Base-by-base conservation (phyloP, 148 eudicot species). In the Fagopyrum homotropicum region DNA sequence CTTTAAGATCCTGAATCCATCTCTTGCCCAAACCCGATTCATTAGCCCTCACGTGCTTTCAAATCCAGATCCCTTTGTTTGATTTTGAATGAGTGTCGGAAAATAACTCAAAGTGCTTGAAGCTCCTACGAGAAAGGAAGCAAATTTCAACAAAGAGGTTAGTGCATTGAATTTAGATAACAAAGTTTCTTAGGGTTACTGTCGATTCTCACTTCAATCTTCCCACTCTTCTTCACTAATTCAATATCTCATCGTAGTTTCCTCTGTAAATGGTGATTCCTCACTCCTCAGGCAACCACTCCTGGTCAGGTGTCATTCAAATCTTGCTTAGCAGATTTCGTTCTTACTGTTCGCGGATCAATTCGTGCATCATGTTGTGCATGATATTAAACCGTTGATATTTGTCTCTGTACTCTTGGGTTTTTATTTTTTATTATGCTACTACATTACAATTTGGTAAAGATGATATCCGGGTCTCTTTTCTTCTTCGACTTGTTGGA, bases 401-500 rank as follows among this genome's bases (percentile, higher is more conserved):
- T 60, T 60, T 35, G 9, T 4, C 14, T 60, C n/a, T n/a, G n/a
- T 7, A 19, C 19, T 22, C 30, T 60, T 26, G n/a, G 12, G 66
- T 7, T 60, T 63, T 43, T 35, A 35, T 35, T 35, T 35, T 35
- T 35, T 1, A 0, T 35, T 35, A 2, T 35, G 40, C 40, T 35
- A 35, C 35, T 12, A 63, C 69, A 63, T 63, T 66, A 7, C 45
- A 5, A 35, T 12, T 40, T 43, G 45, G 47, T 35, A 66, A 54
- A 54, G 44, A 61, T 73, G 48, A 54, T 22, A 70, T 80, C 87
- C 89, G 90, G 98, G 93, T 90, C 77, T 81, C 98, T 1, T 90
- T 90, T 84, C 74, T 93, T 49, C 92, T 93, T 80, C 93, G 88
- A 55, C 73, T 88, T 75, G 79, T 86, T 55, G 88, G 91, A 30